A percentile compares a stretch with the other conserved stretches of the same genome.
Conservation (phyloP, 2,329 filamentous ascomycete species). For the Sclerotinia glacialis region DNA sequence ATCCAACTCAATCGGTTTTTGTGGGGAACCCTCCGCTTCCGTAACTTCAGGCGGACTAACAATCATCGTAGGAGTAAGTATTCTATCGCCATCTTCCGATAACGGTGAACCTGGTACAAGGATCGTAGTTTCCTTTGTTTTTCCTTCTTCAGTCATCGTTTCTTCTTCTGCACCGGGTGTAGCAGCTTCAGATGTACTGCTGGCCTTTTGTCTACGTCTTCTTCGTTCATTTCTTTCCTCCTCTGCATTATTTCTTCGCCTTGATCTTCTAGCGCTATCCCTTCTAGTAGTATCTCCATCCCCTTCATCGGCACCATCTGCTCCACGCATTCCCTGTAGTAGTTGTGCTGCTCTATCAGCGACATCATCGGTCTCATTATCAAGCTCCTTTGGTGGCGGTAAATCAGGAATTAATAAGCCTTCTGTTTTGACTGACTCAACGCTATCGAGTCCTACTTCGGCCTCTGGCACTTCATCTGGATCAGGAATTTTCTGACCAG, state of each 20-base stretch:
- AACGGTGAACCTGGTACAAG: conserved; percentile 19
- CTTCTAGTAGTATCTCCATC: conserved; percentile 50
- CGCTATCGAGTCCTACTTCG: conserved; percentile 53
- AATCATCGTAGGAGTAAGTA: conserved; percentile 34
- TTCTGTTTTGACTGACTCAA: conserved; percentile 43
- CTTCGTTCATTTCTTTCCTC: conserved; percentile 70
- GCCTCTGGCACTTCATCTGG: conserved; percentile 59
- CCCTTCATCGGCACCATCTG: conserved; percentile 52
- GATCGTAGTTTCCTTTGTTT: conserved; percentile 14
- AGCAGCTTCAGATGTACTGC: conserved; percentile 36
- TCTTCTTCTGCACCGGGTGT: conserved; percentile 22
- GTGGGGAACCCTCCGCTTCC: conserved; percentile 22
- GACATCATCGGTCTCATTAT: conserved; percentile 59
- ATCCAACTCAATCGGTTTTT: conserved; percentile 36
- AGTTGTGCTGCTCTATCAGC: conserved; percentile 80
- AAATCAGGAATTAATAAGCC: conserved; percentile 33
- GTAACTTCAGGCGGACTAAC: conserved; percentile 37
- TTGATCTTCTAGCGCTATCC: conserved; percentile 59
- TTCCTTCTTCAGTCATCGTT: conserved; percentile 25
- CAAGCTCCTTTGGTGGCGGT: conserved; percentile 28
- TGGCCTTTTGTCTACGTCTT: conserved; percentile 61
- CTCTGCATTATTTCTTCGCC: conserved; percentile 64
- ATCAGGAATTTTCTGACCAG: conserved; percentile 84
- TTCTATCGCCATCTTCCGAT: conserved; percentile 27
- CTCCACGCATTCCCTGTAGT: conserved; percentile 76